Evolutionary conservation across 2,329 filamentous ascomycete species (phyloP).

Genomic region (Diplocarpon rosae): DNA sequence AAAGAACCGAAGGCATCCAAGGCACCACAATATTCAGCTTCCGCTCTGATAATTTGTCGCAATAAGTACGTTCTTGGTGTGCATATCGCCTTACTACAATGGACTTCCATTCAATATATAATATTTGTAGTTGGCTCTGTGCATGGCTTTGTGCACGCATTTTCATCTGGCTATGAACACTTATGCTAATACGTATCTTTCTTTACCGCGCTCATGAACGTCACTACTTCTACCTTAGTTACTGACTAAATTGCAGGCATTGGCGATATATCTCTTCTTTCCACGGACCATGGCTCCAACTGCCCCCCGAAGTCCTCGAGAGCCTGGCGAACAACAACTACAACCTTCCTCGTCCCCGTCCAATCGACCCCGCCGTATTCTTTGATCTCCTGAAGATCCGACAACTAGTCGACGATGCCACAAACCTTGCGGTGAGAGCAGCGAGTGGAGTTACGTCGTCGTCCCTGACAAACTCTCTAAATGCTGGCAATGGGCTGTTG

Average conservation of each 20-base stretch:
- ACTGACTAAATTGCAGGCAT: slow-evolving; percentile 42
- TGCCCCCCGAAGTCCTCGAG: slow-evolving; percentile 69
- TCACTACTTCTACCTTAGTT: slow-evolving; percentile 6
- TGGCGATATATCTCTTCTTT: slow-evolving; percentile 80
- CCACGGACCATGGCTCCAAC: slow-evolving; percentile 72
- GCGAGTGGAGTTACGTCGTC: slow-evolving; percentile 61
- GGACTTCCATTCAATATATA: background rate
- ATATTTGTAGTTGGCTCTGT: background rate
- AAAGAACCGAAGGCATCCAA: slow-evolving; percentile 17
- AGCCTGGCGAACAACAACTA: slow-evolving; percentile 71
- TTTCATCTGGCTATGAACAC: background rate
- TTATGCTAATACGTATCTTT: background rate
- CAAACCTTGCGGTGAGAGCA: slow-evolving; percentile 65
- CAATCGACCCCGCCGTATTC: slow-evolving; percentile 70
- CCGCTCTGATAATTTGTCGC: slow-evolving; percentile 50
- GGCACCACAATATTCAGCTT: slow-evolving; percentile 30
- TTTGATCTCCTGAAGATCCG: slow-evolving; percentile 79
- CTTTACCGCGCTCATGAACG: background rate
- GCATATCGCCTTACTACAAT: background rate
- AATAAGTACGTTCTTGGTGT: slow-evolving; percentile 47
- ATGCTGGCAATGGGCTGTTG: slow-evolving; percentile 38
- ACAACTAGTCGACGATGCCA: slow-evolving; percentile 68
- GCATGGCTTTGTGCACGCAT: background rate
- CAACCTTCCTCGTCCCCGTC: slow-evolving; percentile 61
- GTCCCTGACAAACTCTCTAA: slow-evolving; percentile 44